Percentiles rank a stretch among this genome's conserved stretches.
phyloP scores from a whole-genome alignment of 106 monocot genomes.

The Cymbidium sinense region DNA sequence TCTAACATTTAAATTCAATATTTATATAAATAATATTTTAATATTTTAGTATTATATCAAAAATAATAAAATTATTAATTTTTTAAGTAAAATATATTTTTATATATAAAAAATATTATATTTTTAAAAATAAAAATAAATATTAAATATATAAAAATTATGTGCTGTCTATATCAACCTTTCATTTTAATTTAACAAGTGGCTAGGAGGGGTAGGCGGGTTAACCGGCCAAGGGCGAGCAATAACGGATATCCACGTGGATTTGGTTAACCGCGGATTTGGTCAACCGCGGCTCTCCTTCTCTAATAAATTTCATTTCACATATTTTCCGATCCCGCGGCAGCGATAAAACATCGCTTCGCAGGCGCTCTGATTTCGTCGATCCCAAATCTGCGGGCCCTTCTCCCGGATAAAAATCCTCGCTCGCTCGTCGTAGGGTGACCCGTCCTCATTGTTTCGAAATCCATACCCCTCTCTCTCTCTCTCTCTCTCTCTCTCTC shows the following conservation, averaged over 20 bases:
- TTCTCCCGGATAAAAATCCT: not conserved
- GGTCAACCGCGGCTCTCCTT: too few species aligned
- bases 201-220: not conserved
- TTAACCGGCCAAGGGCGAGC: not conserved
- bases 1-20: too few species aligned
- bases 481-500: not conserved
- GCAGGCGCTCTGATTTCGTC: not conserved
- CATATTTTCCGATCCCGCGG: constrained; percentile 16
- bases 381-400: not conserved
- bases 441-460: not conserved
- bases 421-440: not conserved
- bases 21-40: too few species aligned
- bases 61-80: too few species aligned
- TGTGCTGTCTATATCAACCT: too few species aligned
- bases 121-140: too few species aligned
- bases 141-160: too few species aligned
- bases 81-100: too few species aligned
- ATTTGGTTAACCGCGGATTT: not conserved
- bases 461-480: not conserved
- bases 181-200: not conserved
- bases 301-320: too few species aligned
- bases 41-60: too few species aligned
- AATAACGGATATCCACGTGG: not conserved
- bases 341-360: constrained; percentile 13
- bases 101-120: too few species aligned